Evolutionary conservation across 2,329 filamentous ascomycete genomes (phyloP), one percentile per base, ranked within the genome.

Genomic region (Fusarium torulosum): DNA sequence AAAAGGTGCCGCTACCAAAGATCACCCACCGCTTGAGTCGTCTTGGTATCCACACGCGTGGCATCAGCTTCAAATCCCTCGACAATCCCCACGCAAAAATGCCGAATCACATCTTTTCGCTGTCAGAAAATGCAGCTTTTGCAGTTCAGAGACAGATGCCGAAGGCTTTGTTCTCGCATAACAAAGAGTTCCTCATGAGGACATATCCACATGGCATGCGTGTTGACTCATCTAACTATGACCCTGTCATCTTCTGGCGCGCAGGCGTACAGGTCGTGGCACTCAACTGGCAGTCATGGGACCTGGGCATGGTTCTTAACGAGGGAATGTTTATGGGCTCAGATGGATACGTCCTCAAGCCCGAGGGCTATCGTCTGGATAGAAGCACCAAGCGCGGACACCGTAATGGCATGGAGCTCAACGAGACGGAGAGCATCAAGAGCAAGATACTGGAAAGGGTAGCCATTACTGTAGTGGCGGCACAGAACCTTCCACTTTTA

Each of bases 231-330:
- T 92, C 92, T 17, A 99, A 99, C 76, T 96, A 95, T 35, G 94
- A 98, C 71, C 96, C 96, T 0, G 89, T 94, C 62, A 88, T 88
- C 27, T 96, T 93, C 75, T 99, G 96, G 96, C 89, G 93, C 31
- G 89, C 92, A 49, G 96, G 96, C 19, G 94, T 97, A 7, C 96
- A 99, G 77, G 97, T 99, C 92, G 94, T 93, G 6, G 94, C 94
- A 7, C 85, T 97, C 75, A 98, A 98, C 77, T 98, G 96, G 94
- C 96, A 98, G 78, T 95, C 90, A 1, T 91, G 94, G 70, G 95
- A 98, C 75, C 87, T 95, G 50, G 92, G 93, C 31, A 96, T 97
- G 87, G 96, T 98, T 82, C 87, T 99, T 75, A 97, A 98, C 75
- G 91, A 96, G 72, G 96, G 91, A 74, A 98, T 98, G 96, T 99